Evolutionary conservation across 1,139 yeast species (phyloP).

Genomic region (Wickerhamomyces sp.): DNA sequence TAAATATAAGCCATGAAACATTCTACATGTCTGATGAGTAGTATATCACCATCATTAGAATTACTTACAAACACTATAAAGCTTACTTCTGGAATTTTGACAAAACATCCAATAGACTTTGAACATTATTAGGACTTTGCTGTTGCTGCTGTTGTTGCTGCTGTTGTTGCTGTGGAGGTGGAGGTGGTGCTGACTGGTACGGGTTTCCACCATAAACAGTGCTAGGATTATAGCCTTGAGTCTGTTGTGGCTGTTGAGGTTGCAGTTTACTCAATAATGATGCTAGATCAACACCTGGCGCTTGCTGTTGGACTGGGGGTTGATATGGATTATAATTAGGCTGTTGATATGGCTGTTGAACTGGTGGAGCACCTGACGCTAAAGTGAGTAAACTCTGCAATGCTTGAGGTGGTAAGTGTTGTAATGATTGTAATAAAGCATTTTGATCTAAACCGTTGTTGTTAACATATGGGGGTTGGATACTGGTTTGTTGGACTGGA

Average conservation of each 20-base stretch:
- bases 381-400: constrained; percentile 44
- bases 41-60: too few relatives aligned
- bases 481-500: constrained; percentile 23
- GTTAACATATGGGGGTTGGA: neutral
- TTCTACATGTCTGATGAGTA: too few relatives aligned
- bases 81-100: too few relatives aligned
- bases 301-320: constrained; percentile 13
- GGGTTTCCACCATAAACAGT: neutral
- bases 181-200: constrained; percentile 3
- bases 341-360: constrained; percentile 21
- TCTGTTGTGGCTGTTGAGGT: constrained; percentile 4
- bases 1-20: too few relatives aligned
- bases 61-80: too few relatives aligned
- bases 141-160: constrained; percentile 9
- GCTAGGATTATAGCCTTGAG: constrained; percentile 1
- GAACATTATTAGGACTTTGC: constrained; percentile 27
- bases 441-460: neutral
- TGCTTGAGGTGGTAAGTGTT: constrained; percentile 47
- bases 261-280: constrained; percentile 8
- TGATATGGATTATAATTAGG: constrained; percentile 19
- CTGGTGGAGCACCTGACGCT: constrained; percentile 26
- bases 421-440: constrained; percentile 33
- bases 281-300: constrained; percentile 3
- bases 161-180: constrained; percentile 2
- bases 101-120: constrained; percentile 27